Base-by-base conservation (phyloP, 2,329 filamentous ascomycete species). In the Penicillium sp. region DNA sequence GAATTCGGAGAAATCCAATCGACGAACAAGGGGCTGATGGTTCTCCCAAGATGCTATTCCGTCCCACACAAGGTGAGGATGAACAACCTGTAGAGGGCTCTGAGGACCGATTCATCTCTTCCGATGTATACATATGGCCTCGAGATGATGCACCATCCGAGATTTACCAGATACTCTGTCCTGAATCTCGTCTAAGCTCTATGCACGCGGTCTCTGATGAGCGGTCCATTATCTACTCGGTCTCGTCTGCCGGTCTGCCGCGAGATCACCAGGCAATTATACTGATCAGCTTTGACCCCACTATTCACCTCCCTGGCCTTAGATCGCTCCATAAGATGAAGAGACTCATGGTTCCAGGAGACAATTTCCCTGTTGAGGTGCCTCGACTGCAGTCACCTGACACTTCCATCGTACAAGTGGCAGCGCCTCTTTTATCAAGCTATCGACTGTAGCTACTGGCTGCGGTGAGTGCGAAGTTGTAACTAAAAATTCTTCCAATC, bases 51-150 rank as follows among this genome's bases (percentile, higher is more conserved):
- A 47, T 65, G 1, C 58, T 75, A 12, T 70, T 68, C 49, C 53
- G 53, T 9, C 69, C 65, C 1, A 69, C 66, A 9, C 58, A 68
- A 38, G 39, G 53, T 13, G n/a, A n/a, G n/a, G 57, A 69, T 7
- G 57, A 65, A 21, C 42, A 47, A 13, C 62, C 65, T 1, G 58
- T 74, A 12, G 64, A 69, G 34, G 56, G 63, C 38, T 72, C 69
- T 10, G 73, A 77, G 46, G 70, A 76, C 50, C 65, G 65, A 15
- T 76, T 73, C 49, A 54, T 59, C 9, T 67, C 70, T n/a, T 68
- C 72, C 9, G 71, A 70, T 3, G 66, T 74, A 36, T 63, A 64
- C 9, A 57, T 77, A 21, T 78, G 75, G 75, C 75, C 75, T 3
- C 62, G 70, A 7, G 66, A 72, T 24, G 52, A 75, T 39, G 70